Percentiles rank a stretch among this genome's conserved stretches.
Conservation (phyloP, 2,329 filamentous ascomycete genomes). For the Akanthomyces lecanii region DNA sequence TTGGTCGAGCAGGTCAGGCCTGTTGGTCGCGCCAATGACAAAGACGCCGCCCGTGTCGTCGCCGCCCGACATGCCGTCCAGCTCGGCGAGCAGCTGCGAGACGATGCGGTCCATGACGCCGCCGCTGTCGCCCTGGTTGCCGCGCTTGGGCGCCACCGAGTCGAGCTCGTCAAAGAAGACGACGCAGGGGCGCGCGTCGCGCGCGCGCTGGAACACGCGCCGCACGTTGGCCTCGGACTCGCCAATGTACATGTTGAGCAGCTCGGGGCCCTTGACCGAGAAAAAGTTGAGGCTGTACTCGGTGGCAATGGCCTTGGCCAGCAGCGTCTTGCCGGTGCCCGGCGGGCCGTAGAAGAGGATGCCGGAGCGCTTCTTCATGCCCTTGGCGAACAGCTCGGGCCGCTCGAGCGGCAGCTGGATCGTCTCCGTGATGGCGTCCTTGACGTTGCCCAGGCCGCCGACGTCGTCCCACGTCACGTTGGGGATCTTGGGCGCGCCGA, state of each 20-base stretch:
- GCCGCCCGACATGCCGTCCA: conserved; percentile 96
- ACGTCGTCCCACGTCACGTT: conserved; percentile 97
- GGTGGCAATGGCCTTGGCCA: conserved; percentile 89
- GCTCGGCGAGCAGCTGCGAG: conserved; percentile 85
- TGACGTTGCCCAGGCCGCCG: conserved; percentile 86
- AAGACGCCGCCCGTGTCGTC: conserved; percentile 86
- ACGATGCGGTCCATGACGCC: conserved; percentile 99
- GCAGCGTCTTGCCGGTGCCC: conserved; percentile 86
- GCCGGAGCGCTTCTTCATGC: conserved; percentile 95
- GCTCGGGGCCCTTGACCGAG: conserved; percentile 84
- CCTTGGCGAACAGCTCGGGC: conserved; percentile 91
- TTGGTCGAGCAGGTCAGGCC: conserved; percentile 87
- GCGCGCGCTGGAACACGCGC: conserved; percentile 79
- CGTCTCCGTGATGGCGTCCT: conserved; percentile 94
- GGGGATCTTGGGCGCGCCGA: conserved; percentile 95
- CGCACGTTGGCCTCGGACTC: conserved; percentile 91
- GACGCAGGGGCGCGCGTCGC: conserved; percentile 81
- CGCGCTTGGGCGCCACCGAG: conserved; percentile 90
- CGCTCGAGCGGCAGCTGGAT: conserved; percentile 89
- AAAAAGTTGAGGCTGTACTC: conserved; percentile 95
- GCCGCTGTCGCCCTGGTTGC: conserved; percentile 94
- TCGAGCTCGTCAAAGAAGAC: conserved; percentile 94
- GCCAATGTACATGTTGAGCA: conserved; percentile 95
- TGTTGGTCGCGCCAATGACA: conserved; percentile 93
- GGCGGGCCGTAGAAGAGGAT: conserved; percentile 91